These are phyloP conservation scores for Leishmania lainsoni DNA, from an alignment of 208 protist species.

Conservation along the genomic window DNA sequence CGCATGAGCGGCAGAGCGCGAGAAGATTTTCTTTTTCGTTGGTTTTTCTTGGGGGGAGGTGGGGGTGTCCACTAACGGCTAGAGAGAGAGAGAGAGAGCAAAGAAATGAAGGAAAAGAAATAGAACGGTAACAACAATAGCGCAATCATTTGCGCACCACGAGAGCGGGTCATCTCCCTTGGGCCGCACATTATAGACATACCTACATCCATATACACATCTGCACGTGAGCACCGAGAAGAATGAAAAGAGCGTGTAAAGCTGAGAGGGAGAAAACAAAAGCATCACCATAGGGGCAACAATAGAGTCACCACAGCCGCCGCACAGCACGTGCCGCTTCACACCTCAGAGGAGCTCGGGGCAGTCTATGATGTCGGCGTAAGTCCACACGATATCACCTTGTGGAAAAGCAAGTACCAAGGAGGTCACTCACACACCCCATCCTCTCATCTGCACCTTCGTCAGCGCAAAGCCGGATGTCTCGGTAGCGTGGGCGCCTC, in stretches of 20 bases:
- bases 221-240: neutral
- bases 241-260: neutral
- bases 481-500: neutral
- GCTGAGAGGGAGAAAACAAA: neutral
- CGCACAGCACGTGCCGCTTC: neutral
- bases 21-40: neutral
- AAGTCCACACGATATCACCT: neutral
- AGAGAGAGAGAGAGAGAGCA: slow-evolving; percentile 12
- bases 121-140: neutral
- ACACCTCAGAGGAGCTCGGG: neutral
- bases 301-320: neutral
- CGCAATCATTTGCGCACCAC: neutral
- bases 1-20: neutral
- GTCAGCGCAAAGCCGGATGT: neutral
- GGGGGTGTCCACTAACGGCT: slow-evolving; percentile 23
- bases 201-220: neutral
- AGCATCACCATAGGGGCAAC: neutral
- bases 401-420: neutral
- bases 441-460: neutral
- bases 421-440: neutral
- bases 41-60: neutral
- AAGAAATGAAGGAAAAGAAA: slow-evolving; percentile 9
- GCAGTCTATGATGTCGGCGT: neutral
- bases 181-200: neutral
- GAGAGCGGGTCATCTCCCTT: neutral